Percentiles rank a stretch among this genome's conserved stretches.
These are phyloP conservation scores for Glycine soja DNA, from an alignment of 306 rosid species.

Conservation along the genomic window DNA sequence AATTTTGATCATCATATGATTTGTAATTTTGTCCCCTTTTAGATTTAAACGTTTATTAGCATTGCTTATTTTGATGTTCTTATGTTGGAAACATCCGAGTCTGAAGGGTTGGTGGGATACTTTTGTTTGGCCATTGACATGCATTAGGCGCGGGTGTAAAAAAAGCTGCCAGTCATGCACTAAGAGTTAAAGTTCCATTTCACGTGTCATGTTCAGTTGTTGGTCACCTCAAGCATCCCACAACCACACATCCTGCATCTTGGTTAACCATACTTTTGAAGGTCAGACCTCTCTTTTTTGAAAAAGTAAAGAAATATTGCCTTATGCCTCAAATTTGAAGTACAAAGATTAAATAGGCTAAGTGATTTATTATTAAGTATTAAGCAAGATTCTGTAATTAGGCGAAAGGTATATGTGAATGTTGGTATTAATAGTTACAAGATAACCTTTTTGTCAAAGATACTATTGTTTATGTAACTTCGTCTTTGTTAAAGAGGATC, in stretches of 20 bases:
- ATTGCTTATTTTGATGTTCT: not conserved
- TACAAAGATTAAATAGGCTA: not conserved
- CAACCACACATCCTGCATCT: conserved; percentile 22
- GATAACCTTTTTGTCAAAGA: not conserved
- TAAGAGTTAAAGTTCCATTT: conserved; percentile 3
- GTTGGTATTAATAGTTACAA: not conserved
- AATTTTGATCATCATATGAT: not conserved
- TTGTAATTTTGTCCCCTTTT: conserved; percentile 15
- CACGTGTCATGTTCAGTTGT: conserved; percentile 15
- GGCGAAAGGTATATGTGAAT: not conserved
- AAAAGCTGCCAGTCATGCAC: conserved; percentile 28
- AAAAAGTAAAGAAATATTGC: not conserved
- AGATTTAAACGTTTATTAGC: not conserved
- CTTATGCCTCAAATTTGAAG: not conserved
- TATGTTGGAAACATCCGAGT: not conserved
- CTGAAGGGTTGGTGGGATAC: conserved; percentile 29
- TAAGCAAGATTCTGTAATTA: not conserved
- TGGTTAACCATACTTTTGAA: not conserved
- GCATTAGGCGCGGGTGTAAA: conserved; percentile 20
- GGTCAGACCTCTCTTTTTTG: not conserved
- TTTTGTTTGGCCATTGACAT: not conserved
- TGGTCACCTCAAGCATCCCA: conserved; percentile 27
- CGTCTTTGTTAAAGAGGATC: not conserved
- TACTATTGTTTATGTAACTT: not conserved
- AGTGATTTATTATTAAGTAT: not conserved